A percentile compares a stretch with the other conserved stretches of the same genome.
phyloP scores from a whole-genome alignment of 2,329 filamentous ascomycete genomes.

The Aspergillus hortae region DNA sequence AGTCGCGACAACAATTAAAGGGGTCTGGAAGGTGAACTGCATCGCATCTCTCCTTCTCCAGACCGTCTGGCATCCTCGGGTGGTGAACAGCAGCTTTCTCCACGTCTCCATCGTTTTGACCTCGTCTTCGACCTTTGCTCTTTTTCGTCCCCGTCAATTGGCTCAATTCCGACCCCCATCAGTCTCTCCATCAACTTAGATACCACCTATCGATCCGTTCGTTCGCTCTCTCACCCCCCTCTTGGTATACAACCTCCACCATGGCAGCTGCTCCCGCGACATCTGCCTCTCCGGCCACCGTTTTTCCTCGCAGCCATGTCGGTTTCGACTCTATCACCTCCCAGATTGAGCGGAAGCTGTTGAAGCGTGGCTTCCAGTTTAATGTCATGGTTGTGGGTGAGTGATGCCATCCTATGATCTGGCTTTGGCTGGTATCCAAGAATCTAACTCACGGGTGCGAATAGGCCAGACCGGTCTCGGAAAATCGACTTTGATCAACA shows the following conservation, averaged over 20 bases:
- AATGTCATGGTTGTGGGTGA: constrained; percentile 98
- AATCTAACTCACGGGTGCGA: constrained; percentile 7
- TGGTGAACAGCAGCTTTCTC: constrained; percentile 1
- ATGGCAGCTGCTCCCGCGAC: constrained; percentile 63
- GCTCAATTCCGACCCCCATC: background rate
- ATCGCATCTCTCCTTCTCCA: constrained; percentile 15
- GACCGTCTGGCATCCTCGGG: constrained; percentile 12
- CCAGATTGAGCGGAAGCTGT: constrained; percentile 98
- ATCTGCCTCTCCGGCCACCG: constrained; percentile 43
- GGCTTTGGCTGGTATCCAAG: background rate
- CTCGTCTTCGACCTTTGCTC: constrained; percentile 25
- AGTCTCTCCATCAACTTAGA: background rate
- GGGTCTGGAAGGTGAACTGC: constrained; percentile 12
- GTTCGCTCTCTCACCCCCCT: constrained; percentile 10
- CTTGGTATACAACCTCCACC: constrained; percentile 40
- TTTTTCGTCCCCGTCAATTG: constrained; percentile 1
- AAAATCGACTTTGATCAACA: constrained; percentile 99
- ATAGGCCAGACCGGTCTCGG: constrained; percentile 95
- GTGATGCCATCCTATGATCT: constrained; percentile 39
- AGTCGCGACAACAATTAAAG: constrained; percentile 27
- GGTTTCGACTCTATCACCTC: constrained; percentile 99
- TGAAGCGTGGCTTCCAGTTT: constrained; percentile 99
- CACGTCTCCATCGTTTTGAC: background rate
- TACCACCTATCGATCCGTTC: background rate
- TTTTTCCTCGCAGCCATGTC: constrained; percentile 95